Percentiles rank a stretch among this genome's conserved stretches.
Evolutionary conservation across 177 flowering plant species (phyloP).

Genomic region (Vitis hybrid): DNA sequence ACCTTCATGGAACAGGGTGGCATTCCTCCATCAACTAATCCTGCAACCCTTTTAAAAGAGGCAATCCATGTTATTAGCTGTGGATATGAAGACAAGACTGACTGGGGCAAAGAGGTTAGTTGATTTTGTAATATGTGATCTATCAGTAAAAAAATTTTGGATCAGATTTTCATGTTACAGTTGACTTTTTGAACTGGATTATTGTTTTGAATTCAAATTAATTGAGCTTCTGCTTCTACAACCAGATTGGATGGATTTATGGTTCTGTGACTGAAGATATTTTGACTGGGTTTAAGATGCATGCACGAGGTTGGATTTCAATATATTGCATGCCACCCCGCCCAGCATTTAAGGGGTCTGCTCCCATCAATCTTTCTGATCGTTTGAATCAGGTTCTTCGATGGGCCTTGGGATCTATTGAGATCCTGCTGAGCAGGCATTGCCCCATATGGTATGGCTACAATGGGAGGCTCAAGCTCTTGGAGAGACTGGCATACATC

Average conservation of each 20-base stretch:
- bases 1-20: conserved; percentile 98
- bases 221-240: conserved; percentile 5
- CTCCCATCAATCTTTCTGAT: conserved; percentile 99
- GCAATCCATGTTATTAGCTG: conserved; percentile 99
- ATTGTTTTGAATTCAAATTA: not conserved
- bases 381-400: conserved; percentile 98
- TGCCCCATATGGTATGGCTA: conserved; percentile 99
- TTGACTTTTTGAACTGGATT: too few relatives aligned
- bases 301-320: conserved; percentile 97
- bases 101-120: conserved; percentile 99
- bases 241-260: conserved; percentile 97
- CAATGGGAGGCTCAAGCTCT: conserved; percentile 66
- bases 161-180: too few relatives aligned
- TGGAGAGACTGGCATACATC: conserved; percentile 93
- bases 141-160: too few relatives aligned
- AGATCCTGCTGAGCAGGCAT: conserved; percentile 94
- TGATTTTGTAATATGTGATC: too few relatives aligned
- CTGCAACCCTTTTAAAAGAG: conserved; percentile 89
- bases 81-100: conserved; percentile 94
- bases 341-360: conserved; percentile 98
- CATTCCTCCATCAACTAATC: conserved; percentile 92
- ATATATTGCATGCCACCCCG: conserved; percentile 97
- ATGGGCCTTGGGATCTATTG: conserved; percentile 98
- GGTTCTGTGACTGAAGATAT: conserved; percentile 99
- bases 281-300: conserved; percentile 98